Evolutionary conservation across 371 early-diverging fungal species (phyloP).

Genomic region (Saksenaea oblongispora): DNA sequence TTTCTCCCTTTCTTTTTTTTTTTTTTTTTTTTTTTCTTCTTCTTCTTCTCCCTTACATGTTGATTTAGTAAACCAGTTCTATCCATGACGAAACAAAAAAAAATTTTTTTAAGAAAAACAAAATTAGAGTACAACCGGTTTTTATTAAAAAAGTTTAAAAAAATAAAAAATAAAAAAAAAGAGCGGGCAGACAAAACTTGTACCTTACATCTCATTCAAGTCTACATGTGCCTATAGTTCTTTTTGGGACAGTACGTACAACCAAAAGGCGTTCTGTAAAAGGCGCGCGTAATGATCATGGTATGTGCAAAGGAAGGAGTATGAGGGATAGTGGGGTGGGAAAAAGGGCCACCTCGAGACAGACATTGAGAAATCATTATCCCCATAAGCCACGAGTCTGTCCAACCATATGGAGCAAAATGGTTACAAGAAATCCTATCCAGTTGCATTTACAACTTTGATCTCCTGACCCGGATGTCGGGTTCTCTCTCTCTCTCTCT

Average conservation of each 20-base stretch:
- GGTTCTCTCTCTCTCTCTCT: neutral
- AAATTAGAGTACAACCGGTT: neutral
- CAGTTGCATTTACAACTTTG: constrained; percentile 1
- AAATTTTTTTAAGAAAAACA: too few relatives aligned
- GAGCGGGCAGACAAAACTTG: neutral
- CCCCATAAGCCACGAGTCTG: neutral
- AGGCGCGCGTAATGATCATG: neutral
- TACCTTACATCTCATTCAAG: too few relatives aligned
- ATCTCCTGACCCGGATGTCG: neutral
- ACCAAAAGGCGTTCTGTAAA: neutral
- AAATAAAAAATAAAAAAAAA: neutral
- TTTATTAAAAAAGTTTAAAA: neutral
- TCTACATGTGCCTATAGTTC: too few relatives aligned
- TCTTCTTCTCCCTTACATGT: too few relatives aligned
- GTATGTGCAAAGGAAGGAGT: neutral
- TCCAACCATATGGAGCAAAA: constrained; percentile 6
- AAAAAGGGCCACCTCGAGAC: neutral
- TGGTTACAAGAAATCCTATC: neutral
- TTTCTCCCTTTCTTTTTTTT: too few relatives aligned
- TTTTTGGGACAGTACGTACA: too few relatives aligned
- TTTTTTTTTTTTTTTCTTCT: too few relatives aligned
- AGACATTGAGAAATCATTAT: neutral
- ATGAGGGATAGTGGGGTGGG: neutral
- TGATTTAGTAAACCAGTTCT: too few relatives aligned
- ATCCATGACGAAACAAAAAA: too few relatives aligned